Evolutionary conservation across 2,329 filamentous ascomycete genomes (phyloP).

Genomic region (Knufia fluminis): DNA sequence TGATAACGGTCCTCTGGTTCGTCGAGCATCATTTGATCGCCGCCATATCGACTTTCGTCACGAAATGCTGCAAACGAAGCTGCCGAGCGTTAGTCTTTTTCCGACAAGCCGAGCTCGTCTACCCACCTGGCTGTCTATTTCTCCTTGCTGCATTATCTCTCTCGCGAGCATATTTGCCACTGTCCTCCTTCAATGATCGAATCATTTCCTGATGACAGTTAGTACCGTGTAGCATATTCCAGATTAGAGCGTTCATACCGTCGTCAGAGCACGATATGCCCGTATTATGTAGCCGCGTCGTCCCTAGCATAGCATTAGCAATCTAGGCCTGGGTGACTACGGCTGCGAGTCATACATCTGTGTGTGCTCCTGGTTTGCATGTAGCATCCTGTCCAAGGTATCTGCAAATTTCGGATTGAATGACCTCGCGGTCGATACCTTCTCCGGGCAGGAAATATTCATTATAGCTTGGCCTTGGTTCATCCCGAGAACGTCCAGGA

Average conservation of each 20-base stretch:
- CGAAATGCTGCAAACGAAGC: constrained; percentile 10
- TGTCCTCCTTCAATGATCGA: constrained; percentile 45
- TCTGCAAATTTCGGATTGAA: constrained; percentile 74
- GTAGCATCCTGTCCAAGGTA: constrained; percentile 72
- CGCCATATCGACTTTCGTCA: constrained; percentile 6
- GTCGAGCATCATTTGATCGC: constrained; percentile 9
- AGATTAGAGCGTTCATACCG: constrained; percentile 44
- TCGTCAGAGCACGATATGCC: constrained; percentile 68
- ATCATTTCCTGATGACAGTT: constrained; percentile 42
- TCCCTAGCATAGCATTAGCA: constrained; percentile 35
- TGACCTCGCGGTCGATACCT: constrained; percentile 74
- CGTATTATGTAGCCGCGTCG: constrained; percentile 68
- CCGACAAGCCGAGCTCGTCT: too few species aligned
- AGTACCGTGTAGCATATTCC: background rate
- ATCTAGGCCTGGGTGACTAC: background rate
- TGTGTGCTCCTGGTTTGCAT: constrained; percentile 62
- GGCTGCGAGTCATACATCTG: constrained; percentile 51
- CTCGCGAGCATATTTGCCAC: constrained; percentile 31
- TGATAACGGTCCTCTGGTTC: constrained; percentile 6
- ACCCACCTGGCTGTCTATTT: background rate
- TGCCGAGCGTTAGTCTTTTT: constrained; percentile 10
- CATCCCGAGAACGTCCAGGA: constrained; percentile 14
- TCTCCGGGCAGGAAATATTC: constrained; percentile 74
- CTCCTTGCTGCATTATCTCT: constrained; percentile 3
- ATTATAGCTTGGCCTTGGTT: constrained; percentile 40